A percentile compares a stretch with the other conserved stretches of the same genome.
Evolutionary conservation across 371 early-diverging fungal genomes (phyloP).

Genomic region (Rhizomucor miehei): DNA sequence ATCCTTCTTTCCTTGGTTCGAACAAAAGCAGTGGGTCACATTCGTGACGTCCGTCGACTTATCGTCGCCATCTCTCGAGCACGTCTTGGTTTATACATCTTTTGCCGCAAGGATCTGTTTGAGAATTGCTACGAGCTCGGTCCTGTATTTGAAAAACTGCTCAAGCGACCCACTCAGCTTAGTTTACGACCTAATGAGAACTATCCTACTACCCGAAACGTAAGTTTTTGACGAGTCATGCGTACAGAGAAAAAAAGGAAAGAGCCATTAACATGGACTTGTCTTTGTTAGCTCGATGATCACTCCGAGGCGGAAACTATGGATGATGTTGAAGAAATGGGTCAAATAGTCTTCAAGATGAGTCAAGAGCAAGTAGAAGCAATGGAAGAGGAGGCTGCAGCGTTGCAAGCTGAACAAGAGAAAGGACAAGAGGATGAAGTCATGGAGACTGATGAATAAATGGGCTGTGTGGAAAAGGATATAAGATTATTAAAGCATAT

Average conservation of each 20-base stretch:
- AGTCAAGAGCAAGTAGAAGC: conserved; percentile 67
- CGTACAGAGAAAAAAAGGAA: background rate
- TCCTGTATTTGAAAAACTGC: conserved; percentile 59
- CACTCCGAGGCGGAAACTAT: conserved; percentile 37
- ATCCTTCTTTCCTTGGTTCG: conserved; percentile 94
- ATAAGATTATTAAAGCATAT: background rate
- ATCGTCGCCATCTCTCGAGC: conserved; percentile 92
- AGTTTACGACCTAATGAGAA: conserved; percentile 61
- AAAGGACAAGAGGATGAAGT: conserved; percentile 3
- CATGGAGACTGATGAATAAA: conserved; percentile 4
- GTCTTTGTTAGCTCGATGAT: conserved; percentile 20
- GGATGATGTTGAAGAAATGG: conserved; percentile 58
- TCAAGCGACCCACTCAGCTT: conserved; percentile 46
- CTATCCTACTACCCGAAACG: conserved; percentile 39
- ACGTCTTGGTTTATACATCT: conserved; percentile 90
- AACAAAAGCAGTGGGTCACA: conserved; percentile 84
- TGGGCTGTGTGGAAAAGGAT: too few species aligned
- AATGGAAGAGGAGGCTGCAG: conserved; percentile 5
- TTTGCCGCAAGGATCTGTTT: conserved; percentile 75
- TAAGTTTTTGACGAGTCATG: too few species aligned
- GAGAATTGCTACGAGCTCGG: conserved; percentile 73
- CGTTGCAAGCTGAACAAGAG: conserved; percentile 12
- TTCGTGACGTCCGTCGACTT: conserved; percentile 87
- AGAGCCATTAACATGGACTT: background rate
- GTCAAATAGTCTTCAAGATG: conserved; percentile 68